Evolutionary conservation across 371 early-diverging fungal genomes (phyloP).

Genomic region (Mortierella sp.): DNA sequence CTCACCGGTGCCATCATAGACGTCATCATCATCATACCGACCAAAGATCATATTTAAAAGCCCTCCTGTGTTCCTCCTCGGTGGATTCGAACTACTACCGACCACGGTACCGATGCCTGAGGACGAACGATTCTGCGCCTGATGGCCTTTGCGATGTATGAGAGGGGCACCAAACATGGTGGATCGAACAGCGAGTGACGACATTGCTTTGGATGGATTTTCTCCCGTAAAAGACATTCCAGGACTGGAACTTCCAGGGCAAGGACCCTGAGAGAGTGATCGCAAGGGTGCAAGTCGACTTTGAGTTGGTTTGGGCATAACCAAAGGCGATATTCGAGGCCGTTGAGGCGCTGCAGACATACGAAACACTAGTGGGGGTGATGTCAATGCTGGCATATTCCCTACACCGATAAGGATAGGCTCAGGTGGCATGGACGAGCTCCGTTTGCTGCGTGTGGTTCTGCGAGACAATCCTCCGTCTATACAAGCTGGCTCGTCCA

Average conservation of each 20-base stretch:
- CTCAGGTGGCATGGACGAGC: slow-evolving; percentile 20
- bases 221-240: slow-evolving; percentile 6
- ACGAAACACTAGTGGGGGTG: background rate
- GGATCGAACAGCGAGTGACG: slow-evolving; percentile 13
- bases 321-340: background rate
- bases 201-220: background rate
- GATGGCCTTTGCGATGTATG: background rate
- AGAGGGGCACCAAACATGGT: slow-evolving; percentile 12
- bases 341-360: background rate
- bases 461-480: background rate
- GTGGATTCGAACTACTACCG: background rate
- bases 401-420: background rate
- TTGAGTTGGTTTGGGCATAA: background rate
- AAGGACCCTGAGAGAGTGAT: background rate
- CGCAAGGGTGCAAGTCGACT: background rate
- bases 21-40: slow-evolving; percentile 27
- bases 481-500: background rate
- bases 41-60: slow-evolving; percentile 48
- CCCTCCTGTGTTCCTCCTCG: slow-evolving; percentile 11
- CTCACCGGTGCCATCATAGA: slow-evolving; percentile 8
- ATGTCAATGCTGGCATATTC: background rate
- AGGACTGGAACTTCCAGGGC: slow-evolving; percentile 7
- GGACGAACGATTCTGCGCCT: background rate
- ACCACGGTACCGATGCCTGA: background rate
- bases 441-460: slow-evolving; percentile 13